A percentile compares a stretch with the other conserved stretches of the same genome.
These are phyloP conservation scores for Cutaneotrichosporon cavernicola DNA, from an alignment of 1,284 basidiomycete species.

Conservation along the genomic window DNA sequence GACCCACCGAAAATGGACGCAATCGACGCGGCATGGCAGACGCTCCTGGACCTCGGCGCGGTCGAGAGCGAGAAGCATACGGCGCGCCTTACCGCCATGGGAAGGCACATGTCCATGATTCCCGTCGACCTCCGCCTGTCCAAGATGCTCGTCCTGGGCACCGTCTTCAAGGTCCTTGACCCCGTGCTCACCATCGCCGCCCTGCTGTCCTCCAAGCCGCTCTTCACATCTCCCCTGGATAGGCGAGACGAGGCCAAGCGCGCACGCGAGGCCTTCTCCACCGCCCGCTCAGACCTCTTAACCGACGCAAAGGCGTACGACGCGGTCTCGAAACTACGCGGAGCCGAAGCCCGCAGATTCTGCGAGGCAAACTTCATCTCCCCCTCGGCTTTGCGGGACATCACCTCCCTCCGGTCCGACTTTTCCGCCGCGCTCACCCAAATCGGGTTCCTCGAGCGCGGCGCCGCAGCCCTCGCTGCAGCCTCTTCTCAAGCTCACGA, in stretches of 20 bases:
- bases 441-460: conserved; percentile 65
- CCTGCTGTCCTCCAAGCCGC: conserved; percentile 78
- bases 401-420: conserved; percentile 74
- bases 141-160: conserved; percentile 86
- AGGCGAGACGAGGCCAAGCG: conserved; percentile 72
- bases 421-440: conserved; percentile 70
- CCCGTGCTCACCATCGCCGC: conserved; percentile 74
- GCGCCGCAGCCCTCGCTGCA: conserved; percentile 56
- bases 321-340: conserved; percentile 61
- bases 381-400: conserved; percentile 70
- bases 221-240: conserved; percentile 79
- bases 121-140: conserved; percentile 86
- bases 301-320: conserved; percentile 78
- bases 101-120: conserved; percentile 69
- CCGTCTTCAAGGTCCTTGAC: conserved; percentile 75
- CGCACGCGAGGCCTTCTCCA: conserved; percentile 67
- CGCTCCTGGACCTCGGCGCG: conserved; percentile 76
- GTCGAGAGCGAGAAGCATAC: conserved; percentile 63
- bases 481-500: conserved; percentile 60
- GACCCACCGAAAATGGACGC: conserved; percentile 76
- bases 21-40: conserved; percentile 74
- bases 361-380: conserved; percentile 90
- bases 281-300: conserved; percentile 78
- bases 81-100: conserved; percentile 71
- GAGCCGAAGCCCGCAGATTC: conserved; percentile 54